phyloP scores from a whole-genome alignment of 192 early-diverging fungal species.

The Backusella parvicylindrica region DNA sequence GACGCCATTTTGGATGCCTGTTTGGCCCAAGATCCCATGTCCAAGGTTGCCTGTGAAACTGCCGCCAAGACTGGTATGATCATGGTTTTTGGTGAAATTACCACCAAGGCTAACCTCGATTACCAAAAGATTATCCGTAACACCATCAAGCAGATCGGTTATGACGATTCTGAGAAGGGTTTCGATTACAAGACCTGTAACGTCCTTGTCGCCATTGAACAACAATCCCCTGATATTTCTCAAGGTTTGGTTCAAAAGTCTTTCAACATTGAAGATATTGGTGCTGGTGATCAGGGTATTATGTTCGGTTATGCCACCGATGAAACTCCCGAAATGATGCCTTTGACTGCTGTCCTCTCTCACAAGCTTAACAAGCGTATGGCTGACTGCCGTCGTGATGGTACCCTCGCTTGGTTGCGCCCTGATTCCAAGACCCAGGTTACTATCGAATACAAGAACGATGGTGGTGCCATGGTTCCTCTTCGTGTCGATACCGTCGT shows the following conservation, averaged over 20 bases:
- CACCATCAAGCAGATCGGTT: slow-evolving; percentile 98
- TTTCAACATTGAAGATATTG: slow-evolving; percentile 91
- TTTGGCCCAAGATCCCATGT: slow-evolving; percentile 90
- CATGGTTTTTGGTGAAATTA: slow-evolving; percentile 99
- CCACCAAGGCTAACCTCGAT: slow-evolving; percentile 96
- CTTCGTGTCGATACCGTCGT: slow-evolving; percentile 96
- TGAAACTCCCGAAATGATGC: slow-evolving; percentile 99
- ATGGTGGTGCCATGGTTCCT: slow-evolving; percentile 91
- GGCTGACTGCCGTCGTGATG: slow-evolving; percentile 92
- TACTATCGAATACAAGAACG: slow-evolving; percentile 97
- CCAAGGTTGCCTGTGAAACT: slow-evolving; percentile 99
- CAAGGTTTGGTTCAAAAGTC: slow-evolving; percentile 95
- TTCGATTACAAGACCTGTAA: slow-evolving; percentile 99
- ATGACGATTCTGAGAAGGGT: slow-evolving; percentile 98
- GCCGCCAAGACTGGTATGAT: slow-evolving; percentile 99
- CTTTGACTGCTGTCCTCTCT: slow-evolving; percentile 88
- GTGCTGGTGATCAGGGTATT: slow-evolving; percentile 98
- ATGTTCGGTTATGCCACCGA: slow-evolving; percentile 96
- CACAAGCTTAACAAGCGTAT: slow-evolving; percentile 98
- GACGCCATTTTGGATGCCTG: slow-evolving; percentile 98
- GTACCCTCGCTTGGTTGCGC: slow-evolving; percentile 88
- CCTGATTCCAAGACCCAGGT: slow-evolving; percentile 99
- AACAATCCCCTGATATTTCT: slow-evolving; percentile 99
- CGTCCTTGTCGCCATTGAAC: slow-evolving; percentile 98
- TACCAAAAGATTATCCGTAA: slow-evolving; percentile 99